A percentile compares a stretch with the other conserved stretches of the same genome.
Conservation (phyloP, 164 flowering plant species). For the Vitis riparia region DNA sequence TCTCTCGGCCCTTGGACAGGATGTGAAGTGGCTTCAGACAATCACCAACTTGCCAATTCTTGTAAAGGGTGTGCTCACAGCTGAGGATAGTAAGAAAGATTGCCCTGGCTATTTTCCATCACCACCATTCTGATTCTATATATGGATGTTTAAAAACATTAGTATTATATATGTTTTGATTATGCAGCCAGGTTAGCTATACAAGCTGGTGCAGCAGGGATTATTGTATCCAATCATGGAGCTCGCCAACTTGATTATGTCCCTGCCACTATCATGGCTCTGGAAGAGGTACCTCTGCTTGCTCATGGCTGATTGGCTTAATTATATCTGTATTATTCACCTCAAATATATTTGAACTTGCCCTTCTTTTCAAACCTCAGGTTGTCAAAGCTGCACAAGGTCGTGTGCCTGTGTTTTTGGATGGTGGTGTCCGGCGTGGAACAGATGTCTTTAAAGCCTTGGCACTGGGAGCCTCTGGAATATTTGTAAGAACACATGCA, state of each 20-base stretch:
- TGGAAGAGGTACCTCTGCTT: slow-evolving; percentile 38
- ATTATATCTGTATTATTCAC: no score
- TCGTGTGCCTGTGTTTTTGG: slow-evolving; percentile 39
- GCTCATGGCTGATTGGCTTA: slow-evolving; percentile 7
- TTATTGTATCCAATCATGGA: slow-evolving; percentile 58
- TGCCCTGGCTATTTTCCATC: neutral
- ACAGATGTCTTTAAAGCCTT: slow-evolving; percentile 43
- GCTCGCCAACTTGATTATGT: slow-evolving; percentile 55
- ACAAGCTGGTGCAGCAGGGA: slow-evolving; percentile 51
- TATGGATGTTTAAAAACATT: neutral
- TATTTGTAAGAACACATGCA: slow-evolving; percentile 22
- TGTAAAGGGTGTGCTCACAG: slow-evolving; percentile 55
- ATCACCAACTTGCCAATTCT: slow-evolving; percentile 49
- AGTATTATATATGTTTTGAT: neutral
- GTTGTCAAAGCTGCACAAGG: slow-evolving; percentile 36
- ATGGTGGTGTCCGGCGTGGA: slow-evolving; percentile 47
- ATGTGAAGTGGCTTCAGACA: slow-evolving; percentile 53
- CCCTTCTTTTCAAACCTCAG: no score
- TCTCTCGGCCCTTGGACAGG: slow-evolving; percentile 21
- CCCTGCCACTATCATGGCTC: slow-evolving; percentile 47
- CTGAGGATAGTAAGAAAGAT: slow-evolving; percentile 41
- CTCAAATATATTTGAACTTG: no score
- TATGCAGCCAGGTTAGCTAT: slow-evolving; percentile 36
- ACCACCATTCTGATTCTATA: neutral
- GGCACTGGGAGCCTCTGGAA: slow-evolving; percentile 37